Base-by-base conservation (phyloP, 208 protist genomes). In the Trypanosoma rangeli region DNA sequence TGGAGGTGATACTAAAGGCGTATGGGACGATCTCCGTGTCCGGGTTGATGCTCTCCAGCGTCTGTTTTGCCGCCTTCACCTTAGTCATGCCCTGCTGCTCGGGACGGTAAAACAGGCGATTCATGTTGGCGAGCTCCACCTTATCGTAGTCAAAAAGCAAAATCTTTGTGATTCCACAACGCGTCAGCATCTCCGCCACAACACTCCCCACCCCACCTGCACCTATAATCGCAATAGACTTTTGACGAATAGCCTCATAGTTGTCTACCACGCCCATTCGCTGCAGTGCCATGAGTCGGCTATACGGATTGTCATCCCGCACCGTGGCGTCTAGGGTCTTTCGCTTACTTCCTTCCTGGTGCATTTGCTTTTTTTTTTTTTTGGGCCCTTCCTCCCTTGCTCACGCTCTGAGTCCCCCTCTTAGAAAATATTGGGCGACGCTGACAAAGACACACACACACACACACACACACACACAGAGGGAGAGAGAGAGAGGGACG, bases 131-230 rank as follows among this genome's bases (percentile, higher is more conserved):
- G 29, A 99, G 71, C 70, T 99, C 97, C 9, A 99, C 98, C 56
- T 85, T 98, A 85, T 99, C 98, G 84, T 99, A 99, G 83, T 99
- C 98, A 70, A 97, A 99, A 52, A 99, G 80, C n/a, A 99, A 69
- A 15, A 99, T 82, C 79, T 99, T 99, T 53, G 98, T 98, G 53
- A 99, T 90, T 49, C 98, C 98, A 78, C 98, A 99, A 44, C 98
- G 85, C 7, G 95, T 98, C 15, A 99, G 87, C 97, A 99, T 99
- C 73, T 99, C 98, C 1, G 96, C 95, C n/a, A 96, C 93, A n/a
- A 99, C 97, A 53, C 82, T 91, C 62, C 98, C 98, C 16, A 99
- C 96, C 53, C 97, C 97, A 35, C 97, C 97, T 15, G 98, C 83
- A 52, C 97, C 97, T 57, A 99, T 90, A 59, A 99, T 82, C 24